These are phyloP conservation scores for Telfairia occidentalis DNA, from an alignment of 331 rosid species.

Conservation along the genomic window DNA sequence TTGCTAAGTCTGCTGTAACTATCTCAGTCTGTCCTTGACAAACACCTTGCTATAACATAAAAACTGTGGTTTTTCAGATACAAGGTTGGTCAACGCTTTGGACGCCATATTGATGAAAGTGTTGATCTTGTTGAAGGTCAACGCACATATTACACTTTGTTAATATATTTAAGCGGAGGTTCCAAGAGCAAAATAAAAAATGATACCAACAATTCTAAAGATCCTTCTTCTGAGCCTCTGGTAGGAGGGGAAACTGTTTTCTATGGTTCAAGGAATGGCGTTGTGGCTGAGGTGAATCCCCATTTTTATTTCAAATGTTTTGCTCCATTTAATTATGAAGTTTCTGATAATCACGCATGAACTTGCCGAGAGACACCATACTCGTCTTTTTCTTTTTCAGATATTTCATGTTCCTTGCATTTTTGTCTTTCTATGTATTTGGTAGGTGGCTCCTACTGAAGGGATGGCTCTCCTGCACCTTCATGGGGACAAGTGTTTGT, in stretches of 20 bases:
- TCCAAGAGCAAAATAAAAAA: conserved; percentile 35
- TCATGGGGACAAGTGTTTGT: conserved; percentile 78
- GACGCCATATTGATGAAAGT: conserved; percentile 86
- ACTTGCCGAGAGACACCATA: neutral
- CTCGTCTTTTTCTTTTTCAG: neutral
- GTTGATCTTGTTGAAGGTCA: conserved; percentile 60
- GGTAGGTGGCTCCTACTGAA: conserved; percentile 70
- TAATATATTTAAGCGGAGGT: conserved; percentile 76
- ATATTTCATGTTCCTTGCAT: neutral
- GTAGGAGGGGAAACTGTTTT: conserved; percentile 91
- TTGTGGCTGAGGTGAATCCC: conserved; percentile 59
- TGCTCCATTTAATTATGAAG: neutral
- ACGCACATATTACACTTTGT: conserved; percentile 62
- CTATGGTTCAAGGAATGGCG: conserved; percentile 61
- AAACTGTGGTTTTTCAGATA: conserved; percentile 34
- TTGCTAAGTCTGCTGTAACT: neutral
- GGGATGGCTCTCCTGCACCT: conserved; percentile 91
- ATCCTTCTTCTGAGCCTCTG: conserved; percentile 39
- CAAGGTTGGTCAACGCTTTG: conserved; percentile 77
- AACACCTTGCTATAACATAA: neutral
- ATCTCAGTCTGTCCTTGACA: neutral
- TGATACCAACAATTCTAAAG: conserved; percentile 20
- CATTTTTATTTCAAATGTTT: neutral
- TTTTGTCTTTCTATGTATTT: neutral
- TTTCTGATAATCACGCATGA: neutral